phyloP scores from a whole-genome alignment of 2,329 filamentous ascomycete species.

The Talaromyces verruculosus region DNA sequence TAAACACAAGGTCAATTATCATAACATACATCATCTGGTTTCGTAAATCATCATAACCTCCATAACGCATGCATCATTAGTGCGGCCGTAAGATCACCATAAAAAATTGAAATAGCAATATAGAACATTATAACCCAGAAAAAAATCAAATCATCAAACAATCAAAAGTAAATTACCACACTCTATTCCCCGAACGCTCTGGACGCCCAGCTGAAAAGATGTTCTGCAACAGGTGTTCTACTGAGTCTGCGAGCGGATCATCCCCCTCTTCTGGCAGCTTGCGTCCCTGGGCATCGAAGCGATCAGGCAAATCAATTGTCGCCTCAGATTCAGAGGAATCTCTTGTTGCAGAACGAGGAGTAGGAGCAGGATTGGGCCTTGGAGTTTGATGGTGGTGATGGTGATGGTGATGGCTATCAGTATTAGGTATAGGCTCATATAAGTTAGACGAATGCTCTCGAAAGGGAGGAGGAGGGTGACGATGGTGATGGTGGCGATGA shows the following conservation, averaged over 20 bases:
- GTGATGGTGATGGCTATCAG: conserved; percentile 17
- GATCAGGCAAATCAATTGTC: conserved; percentile 46
- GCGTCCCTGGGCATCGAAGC: conserved; percentile 46
- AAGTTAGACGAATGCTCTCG: conserved; percentile 21
- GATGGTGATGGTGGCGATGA: conserved; percentile 27
- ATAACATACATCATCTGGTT: conserved; percentile 4
- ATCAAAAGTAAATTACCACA: conserved; percentile 1
- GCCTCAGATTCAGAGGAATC: conserved; percentile 41
- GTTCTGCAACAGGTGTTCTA: conserved; percentile 37
- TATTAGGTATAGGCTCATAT: conserved; percentile 3
- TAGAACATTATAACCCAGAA: background rate
- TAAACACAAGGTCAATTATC: background rate
- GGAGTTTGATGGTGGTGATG: conserved; percentile 11
- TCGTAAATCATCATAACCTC: conserved; percentile 14
- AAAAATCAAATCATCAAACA: background rate
- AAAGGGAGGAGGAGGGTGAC: conserved; percentile 23
- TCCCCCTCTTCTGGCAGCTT: conserved; percentile 35
- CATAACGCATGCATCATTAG: conserved; percentile 12
- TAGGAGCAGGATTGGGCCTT: background rate
- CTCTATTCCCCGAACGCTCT: conserved; percentile 7
- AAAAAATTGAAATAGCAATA: background rate
- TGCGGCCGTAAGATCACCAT: conserved; percentile 8
- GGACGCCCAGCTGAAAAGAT: conserved; percentile 13
- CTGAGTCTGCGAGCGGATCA: conserved; percentile 36
- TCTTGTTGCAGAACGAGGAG: conserved; percentile 15